These are phyloP conservation scores for Piper betle DNA, from an alignment of 164 flowering plant species.

Conservation along the genomic window DNA sequence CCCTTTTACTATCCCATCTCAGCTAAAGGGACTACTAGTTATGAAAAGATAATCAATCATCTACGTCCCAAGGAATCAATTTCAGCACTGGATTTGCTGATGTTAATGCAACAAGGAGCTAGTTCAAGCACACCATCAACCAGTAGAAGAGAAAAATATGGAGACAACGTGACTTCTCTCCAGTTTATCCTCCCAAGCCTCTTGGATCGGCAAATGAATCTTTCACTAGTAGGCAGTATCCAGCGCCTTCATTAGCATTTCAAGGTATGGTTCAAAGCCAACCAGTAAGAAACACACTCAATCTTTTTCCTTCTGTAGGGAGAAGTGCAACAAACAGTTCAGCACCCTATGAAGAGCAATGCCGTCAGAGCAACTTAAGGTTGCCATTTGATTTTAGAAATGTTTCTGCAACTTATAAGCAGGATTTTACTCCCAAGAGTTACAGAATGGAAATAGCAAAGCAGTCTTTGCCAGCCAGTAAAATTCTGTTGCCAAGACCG, in stretches of 20 bases:
- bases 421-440: slow-evolving; percentile 5
- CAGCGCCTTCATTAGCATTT: slow-evolving; percentile 12
- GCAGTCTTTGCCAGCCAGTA: slow-evolving; percentile 6
- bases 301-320: slow-evolving; percentile 12
- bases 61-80: slow-evolving; percentile 47
- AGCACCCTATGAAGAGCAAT: slow-evolving; percentile 13
- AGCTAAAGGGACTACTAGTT: slow-evolving; percentile 15
- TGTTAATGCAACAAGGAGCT: slow-evolving; percentile 44
- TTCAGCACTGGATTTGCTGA: slow-evolving; percentile 62
- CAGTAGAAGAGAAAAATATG: slow-evolving; percentile 9
- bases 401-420: slow-evolving; percentile 2
- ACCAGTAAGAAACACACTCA: slow-evolving; percentile 8
- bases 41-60: slow-evolving; percentile 15
- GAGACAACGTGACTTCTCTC: slow-evolving; percentile 17
- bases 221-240: slow-evolving; percentile 5
- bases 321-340: slow-evolving; percentile 7
- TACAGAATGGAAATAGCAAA: slow-evolving; percentile 19
- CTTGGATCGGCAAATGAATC: slow-evolving; percentile 13
- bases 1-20: slow-evolving; percentile 11
- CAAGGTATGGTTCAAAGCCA: slow-evolving; percentile 14
- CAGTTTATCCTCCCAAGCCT: slow-evolving; percentile 14
- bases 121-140: slow-evolving; percentile 16
- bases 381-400: slow-evolving; percentile 6
- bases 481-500: slow-evolving; percentile 12
- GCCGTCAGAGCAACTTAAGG: slow-evolving; percentile 3